Evolutionary conservation across 1,284 basidiomycete genomes (phyloP), one percentile per base, ranked within the genome.

Genomic region (Malassezia sp.): DNA sequence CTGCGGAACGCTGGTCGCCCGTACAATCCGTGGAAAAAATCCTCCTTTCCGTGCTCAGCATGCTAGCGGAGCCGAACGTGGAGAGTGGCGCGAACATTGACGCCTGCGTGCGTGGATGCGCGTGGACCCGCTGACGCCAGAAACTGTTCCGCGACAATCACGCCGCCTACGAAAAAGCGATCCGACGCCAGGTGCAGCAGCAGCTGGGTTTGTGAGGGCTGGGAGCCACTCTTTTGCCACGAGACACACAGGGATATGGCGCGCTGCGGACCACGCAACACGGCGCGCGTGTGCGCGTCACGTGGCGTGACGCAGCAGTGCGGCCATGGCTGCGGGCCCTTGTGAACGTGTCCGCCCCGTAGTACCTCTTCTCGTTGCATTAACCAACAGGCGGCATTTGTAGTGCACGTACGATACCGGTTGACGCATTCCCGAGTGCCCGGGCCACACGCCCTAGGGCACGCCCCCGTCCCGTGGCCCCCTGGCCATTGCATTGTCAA

Each of bases 21-120:
- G 90, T 97, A 0, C 88, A 93, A 73, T 85, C 83, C 64, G 87
- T 97, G 33, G 86, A 97, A 74, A 95, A 93, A 71, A 93, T 97
- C 52, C 54, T 73, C 23, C 55, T 97, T 5, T 89, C 85, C 59
- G 91, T 97, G 17, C 82, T 97, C 57, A 91, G 86, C 45, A 96
- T 99, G 91, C 79, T 99, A n/a, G 90, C 93, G 56, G 91, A 97
- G 75, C 93, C 93, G n/a, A 99, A 99, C 73, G 78, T 96, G 43
- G 93, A 99, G 74, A 88, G 84, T 57, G 91, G 91, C 26, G 93
- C 93, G 36, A 96, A 96, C 73, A 85, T 99, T 52, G 91, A 97
- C 49, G 73, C 72, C 29, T 73, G 72, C 60, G 72, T 73, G 49
- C 58, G 72, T 63, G 2, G n/a, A n/a, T n/a, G n/a, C n/a, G n/a